Evolutionary conservation across 768 basidiomycete species (phyloP).

Genomic region (Lanmaoa rubissima): DNA sequence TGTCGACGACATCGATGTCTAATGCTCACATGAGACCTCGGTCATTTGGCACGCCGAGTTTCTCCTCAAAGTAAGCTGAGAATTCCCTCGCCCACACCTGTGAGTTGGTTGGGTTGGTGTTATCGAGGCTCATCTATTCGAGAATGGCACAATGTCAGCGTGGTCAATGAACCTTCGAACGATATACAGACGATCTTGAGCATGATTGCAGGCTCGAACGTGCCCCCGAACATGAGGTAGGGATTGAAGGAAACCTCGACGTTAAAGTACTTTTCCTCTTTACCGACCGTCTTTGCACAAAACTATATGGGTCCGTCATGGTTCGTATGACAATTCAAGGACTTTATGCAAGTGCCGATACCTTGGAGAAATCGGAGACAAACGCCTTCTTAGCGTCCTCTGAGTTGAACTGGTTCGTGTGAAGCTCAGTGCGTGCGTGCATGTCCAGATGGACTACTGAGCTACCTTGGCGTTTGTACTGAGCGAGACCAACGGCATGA

Average conservation of each 20-base stretch:
- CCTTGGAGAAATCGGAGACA: slow-evolving; percentile 57
- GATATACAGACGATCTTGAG: slow-evolving; percentile 51
- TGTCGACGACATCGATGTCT: neutral
- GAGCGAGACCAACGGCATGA: slow-evolving; percentile 40
- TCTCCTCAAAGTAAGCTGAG: slow-evolving; percentile 52
- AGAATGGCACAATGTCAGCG: neutral
- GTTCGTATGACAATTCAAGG: neutral
- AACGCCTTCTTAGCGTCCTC: slow-evolving; percentile 35
- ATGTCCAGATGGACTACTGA: neutral
- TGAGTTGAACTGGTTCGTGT: slow-evolving; percentile 11
- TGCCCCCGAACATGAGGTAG: slow-evolving; percentile 56
- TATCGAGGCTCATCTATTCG: slow-evolving; percentile 54
- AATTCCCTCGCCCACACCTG: slow-evolving; percentile 55
- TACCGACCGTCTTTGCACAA: slow-evolving; percentile 49
- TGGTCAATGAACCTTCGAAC: too few species aligned
- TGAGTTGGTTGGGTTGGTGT: slow-evolving; percentile 46
- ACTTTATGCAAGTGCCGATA: slow-evolving; percentile 14
- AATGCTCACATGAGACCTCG: slow-evolving; percentile 58
- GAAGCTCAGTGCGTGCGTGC: neutral
- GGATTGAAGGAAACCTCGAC: slow-evolving; percentile 57
- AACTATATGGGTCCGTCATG: slow-evolving; percentile 35
- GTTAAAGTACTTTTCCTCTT: slow-evolving; percentile 56
- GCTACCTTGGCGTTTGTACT: slow-evolving; percentile 40
- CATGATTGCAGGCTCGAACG: slow-evolving; percentile 64
- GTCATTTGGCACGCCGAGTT: slow-evolving; percentile 47